These are phyloP conservation scores for Bolboschoenus planiculmis DNA, from an alignment of 176 grass and related monocot species.

Conservation along the genomic window DNA sequence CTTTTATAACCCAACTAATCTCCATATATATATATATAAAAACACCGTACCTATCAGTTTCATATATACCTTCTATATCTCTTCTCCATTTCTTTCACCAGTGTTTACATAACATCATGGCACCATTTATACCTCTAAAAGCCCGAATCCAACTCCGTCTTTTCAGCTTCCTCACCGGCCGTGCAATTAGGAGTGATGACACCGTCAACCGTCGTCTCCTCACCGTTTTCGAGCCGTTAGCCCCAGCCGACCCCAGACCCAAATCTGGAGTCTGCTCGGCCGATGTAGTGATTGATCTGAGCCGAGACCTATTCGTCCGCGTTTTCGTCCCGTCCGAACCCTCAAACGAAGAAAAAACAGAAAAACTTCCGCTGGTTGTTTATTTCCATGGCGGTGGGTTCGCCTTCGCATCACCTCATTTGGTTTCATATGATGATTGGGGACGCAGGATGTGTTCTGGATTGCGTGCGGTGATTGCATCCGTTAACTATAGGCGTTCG, in stretches of 20 bases:
- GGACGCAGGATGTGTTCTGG: slow-evolving; percentile 36
- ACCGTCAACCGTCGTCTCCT: slow-evolving; percentile 45
- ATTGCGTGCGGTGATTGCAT: slow-evolving; percentile 29
- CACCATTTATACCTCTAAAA: neutral
- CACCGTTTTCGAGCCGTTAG: slow-evolving; percentile 13
- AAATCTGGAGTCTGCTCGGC: slow-evolving; percentile 34
- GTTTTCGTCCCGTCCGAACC: slow-evolving; percentile 23
- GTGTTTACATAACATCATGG: neutral
- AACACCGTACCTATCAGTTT: neutral
- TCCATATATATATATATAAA: too few species aligned
- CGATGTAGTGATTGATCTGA: slow-evolving; percentile 36
- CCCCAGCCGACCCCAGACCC: slow-evolving; percentile 2
- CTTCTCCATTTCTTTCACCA: neutral
- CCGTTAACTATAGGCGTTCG: slow-evolving; percentile 54
- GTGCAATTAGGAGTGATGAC: slow-evolving; percentile 23
- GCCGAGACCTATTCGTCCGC: slow-evolving; percentile 33
- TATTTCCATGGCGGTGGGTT: slow-evolving; percentile 72
- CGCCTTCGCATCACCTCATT: slow-evolving; percentile 23
- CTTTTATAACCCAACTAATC: neutral
- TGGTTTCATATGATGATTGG: slow-evolving; percentile 19
- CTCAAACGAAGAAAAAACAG: neutral
- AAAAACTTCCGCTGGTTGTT: slow-evolving; percentile 34
- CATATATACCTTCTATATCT: neutral
- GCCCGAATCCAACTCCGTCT: neutral
- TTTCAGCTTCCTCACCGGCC: neutral